Evolutionary conservation across 768 basidiomycete species (phyloP).

Genomic region (Suillus fuscotomentosus): DNA sequence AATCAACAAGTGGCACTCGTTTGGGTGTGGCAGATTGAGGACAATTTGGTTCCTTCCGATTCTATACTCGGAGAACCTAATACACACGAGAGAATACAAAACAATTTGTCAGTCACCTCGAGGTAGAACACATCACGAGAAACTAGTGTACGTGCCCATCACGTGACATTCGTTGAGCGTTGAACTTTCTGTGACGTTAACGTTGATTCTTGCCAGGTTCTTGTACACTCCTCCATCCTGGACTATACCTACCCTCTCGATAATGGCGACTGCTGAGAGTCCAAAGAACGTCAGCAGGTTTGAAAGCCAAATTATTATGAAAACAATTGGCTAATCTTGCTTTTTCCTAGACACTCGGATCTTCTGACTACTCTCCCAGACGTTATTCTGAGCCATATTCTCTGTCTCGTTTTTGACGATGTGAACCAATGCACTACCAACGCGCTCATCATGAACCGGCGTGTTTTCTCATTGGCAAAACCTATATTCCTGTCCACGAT

Average conservation of each 20-base stretch:
- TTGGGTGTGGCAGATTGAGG: background rate
- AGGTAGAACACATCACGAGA: background rate
- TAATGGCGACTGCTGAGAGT: background rate
- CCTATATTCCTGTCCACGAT: constrained; percentile 4
- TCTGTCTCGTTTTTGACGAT: constrained; percentile 1
- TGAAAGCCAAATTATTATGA: background rate
- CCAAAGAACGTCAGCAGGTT: background rate
- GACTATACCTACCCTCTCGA: background rate
- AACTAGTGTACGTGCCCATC: background rate
- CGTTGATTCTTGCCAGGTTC: background rate
- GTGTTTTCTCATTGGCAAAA: constrained; percentile 6
- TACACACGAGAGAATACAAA: too few species aligned
- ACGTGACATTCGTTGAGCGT: background rate
- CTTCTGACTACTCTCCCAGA: constrained; percentile 1
- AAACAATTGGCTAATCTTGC: background rate
- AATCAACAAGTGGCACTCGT: background rate
- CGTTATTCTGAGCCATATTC: constrained; percentile 1
- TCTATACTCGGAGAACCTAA: background rate
- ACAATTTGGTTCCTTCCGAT: background rate
- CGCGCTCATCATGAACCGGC: background rate
- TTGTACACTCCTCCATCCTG: background rate
- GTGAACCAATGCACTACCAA: background rate
- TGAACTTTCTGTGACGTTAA: background rate
- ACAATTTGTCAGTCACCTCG: background rate
- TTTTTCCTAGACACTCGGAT: background rate